Evolutionary conservation across 495 filamentous ascomycete genomes (phyloP).

Genomic region (Friedmanniomyces simplex): DNA sequence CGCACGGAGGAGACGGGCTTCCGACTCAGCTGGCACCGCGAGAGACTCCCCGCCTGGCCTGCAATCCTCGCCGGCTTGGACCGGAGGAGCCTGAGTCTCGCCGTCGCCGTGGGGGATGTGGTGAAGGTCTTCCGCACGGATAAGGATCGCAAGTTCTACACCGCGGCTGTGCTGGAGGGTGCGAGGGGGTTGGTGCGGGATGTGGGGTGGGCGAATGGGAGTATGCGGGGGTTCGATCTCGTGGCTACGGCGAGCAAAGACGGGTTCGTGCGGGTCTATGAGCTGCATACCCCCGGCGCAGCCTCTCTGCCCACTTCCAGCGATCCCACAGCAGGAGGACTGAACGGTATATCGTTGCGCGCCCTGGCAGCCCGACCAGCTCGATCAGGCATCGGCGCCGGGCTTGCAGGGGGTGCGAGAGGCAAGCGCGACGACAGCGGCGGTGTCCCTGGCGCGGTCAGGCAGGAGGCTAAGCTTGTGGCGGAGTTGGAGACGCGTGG

Average conservation of each 20-base stretch:
- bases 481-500: slow-evolving; percentile 29
- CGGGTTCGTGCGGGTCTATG: slow-evolving; percentile 74
- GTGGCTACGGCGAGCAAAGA: slow-evolving; percentile 90
- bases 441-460: slow-evolving; percentile 26
- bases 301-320: neutral
- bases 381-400: slow-evolving; percentile 48
- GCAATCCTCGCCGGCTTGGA: slow-evolving; percentile 67
- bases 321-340: neutral
- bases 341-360: neutral
- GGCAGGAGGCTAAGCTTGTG: slow-evolving; percentile 29
- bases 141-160: slow-evolving; percentile 56
- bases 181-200: slow-evolving; percentile 75
- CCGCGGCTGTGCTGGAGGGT: slow-evolving; percentile 59
- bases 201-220: slow-evolving; percentile 84
- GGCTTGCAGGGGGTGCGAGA: slow-evolving; percentile 41
- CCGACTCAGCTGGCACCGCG: slow-evolving; percentile 73
- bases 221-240: slow-evolving; percentile 75
- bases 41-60: slow-evolving; percentile 64
- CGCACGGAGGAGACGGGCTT: slow-evolving; percentile 80
- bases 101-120: slow-evolving; percentile 71
- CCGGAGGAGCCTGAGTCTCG: slow-evolving; percentile 59
- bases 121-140: slow-evolving; percentile 72
- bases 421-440: slow-evolving; percentile 12
- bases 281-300: slow-evolving; percentile 51
- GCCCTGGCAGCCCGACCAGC: slow-evolving; percentile 5